A percentile compares a stretch with the other conserved stretches of the same genome.
Evolutionary conservation across 768 basidiomycete species (phyloP).

Genomic region (Boletus coccyginus): DNA sequence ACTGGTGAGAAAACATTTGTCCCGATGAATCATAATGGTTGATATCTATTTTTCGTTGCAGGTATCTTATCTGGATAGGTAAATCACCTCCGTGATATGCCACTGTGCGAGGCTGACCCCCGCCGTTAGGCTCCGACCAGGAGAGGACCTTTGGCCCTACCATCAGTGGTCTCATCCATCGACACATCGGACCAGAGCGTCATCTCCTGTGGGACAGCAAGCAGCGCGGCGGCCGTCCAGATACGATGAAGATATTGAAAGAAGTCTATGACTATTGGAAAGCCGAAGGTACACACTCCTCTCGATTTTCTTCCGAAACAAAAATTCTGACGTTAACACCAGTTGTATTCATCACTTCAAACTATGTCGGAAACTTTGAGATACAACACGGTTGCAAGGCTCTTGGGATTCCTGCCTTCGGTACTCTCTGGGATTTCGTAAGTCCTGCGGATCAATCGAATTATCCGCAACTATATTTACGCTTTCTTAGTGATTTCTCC

Average conservation of each 20-base stretch:
- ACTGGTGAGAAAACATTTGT: slow-evolving; percentile 48
- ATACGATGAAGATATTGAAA: slow-evolving; percentile 72
- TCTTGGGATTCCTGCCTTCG: slow-evolving; percentile 64
- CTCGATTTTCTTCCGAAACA: neutral
- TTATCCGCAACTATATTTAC: slow-evolving; percentile 1
- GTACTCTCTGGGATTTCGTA: slow-evolving; percentile 71
- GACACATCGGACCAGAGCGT: slow-evolving; percentile 70
- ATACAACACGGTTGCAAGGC: slow-evolving; percentile 78
- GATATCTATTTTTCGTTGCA: slow-evolving; percentile 23
- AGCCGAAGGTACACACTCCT: slow-evolving; percentile 53
- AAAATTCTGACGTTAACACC: neutral
- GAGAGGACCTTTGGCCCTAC: slow-evolving; percentile 84
- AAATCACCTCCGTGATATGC: slow-evolving; percentile 15
- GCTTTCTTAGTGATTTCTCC: slow-evolving; percentile 21
- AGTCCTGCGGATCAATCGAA: slow-evolving; percentile 11
- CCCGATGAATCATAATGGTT: neutral
- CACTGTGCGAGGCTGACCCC: slow-evolving; percentile 9
- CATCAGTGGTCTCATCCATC: slow-evolving; percentile 68
- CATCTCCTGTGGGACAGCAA: slow-evolving; percentile 78
- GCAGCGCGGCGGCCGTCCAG: slow-evolving; percentile 67
- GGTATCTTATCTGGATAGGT: slow-evolving; percentile 82
- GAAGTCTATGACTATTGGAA: slow-evolving; percentile 67
- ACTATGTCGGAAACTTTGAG: slow-evolving; percentile 73
- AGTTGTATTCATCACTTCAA: slow-evolving; percentile 86
- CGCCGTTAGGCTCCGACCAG: slow-evolving; percentile 65